Evolutionary conservation across 2,329 filamentous ascomycete species (phyloP), one percentile per base, ranked within the genome.

Genomic region (Fusarium sp.): DNA sequence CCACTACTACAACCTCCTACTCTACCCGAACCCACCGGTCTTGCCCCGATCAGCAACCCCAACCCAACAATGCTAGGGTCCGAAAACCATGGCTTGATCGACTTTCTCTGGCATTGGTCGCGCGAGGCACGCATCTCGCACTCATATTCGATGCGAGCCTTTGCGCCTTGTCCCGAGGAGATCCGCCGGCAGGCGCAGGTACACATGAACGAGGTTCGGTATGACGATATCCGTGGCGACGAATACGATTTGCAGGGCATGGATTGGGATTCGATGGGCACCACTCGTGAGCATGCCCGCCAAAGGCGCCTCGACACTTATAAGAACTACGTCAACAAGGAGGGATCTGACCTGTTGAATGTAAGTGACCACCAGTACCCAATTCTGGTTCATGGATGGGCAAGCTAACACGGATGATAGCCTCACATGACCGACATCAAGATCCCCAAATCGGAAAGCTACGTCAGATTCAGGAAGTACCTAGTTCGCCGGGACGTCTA

Each of bases 401-500:
- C 24, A 27, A 54, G 48, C 76, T 77, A 27, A 78, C 45, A 14
- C 45, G 10, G 18, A 18, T 22, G 22, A 27, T 41, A 76, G 76
- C 65, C 58, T 72, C 73, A 68, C 24, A 65, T 74, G 59, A 57
- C 69, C 18, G 79, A 81, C 31, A 64, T 63, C 14, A 72, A 76
- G 33, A 78, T 88, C 6, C 83, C 83, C 0, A 80, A 82, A 14
- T 81, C 76, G 1, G 85, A 87, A 20, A 88, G 82, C 73, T 92
- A 88, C 78, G 92, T 92, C 77, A 85, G 86, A 60, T 93, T 92
- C 77, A 85, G 85, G 45, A 85, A 83, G 43, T 91, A 91, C 86
- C 85, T 88, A 69, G 84, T 92, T 48, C 84, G 86, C 54, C 84
- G 84, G 22, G 84, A 90, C 60, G 83, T 90, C 27, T 84, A 86